Base-by-base conservation (phyloP, 2,329 filamentous ascomycete genomes). In the Huntiella bhutanensis region DNA sequence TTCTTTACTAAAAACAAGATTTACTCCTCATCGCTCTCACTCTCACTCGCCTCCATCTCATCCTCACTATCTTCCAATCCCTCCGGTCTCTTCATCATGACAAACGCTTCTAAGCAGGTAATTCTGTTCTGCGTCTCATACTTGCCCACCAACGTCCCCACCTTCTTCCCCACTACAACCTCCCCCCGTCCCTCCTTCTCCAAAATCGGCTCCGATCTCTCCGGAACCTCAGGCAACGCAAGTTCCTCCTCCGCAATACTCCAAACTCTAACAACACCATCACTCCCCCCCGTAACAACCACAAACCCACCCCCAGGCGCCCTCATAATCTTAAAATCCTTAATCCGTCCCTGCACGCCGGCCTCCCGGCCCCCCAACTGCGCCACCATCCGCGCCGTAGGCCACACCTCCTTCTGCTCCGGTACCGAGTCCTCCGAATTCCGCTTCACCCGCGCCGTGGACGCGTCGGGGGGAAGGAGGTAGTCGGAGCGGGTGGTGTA, bases 61-160 rank as follows among this genome's bases (percentile, higher is more conserved):
- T 64, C 66, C 32, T 62, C 61, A 12, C 62, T 68, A 13, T 73
- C 75, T 54, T 75, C 75, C 39, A 68, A 65, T 16, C 70, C 71
- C 36, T 77, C 75, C 12, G 74, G 71, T 41, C 70, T 66, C 54
- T 77, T 71, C 60, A 82, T 72, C 84, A 96, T 92, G 52, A 83
- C 66, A 64, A 93, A 96, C 16, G 80, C 80, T 54, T 76, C 77
- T 55, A 96, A 58, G 59, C 91, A 96, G 34, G 87, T 96, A 53
- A 96, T 86, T 48, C 91, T 70, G 59, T 88, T 87, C 40, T 80
- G 77, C 16, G 87, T 94, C 61, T 87, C 80, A 56, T 91, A 91
- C 32, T 73, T 77, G 12, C 79, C 85, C 39, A 94, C 59, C 47
- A 92, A 58, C 52, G 64, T 70, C 13, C 83, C 86, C 16, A 82